Percentiles rank a stretch among this genome's conserved stretches.
These are phyloP conservation scores for Kodamaea nitidulidarum DNA, from an alignment of 805 yeast species.

Conservation along the genomic window DNA sequence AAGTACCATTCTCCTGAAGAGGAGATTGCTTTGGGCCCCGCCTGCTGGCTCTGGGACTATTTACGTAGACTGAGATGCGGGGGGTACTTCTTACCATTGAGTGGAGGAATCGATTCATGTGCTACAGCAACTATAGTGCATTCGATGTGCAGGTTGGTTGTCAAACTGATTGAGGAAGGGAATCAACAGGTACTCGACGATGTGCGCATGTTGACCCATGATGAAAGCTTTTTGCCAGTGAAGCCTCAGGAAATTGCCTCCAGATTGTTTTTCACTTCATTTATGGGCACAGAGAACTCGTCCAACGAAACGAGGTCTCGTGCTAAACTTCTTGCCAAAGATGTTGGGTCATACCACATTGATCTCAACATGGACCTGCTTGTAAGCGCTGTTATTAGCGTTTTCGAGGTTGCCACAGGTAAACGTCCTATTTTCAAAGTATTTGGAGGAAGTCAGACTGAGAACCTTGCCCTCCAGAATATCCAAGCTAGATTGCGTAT, in stretches of 20 bases:
- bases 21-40: conserved; percentile 97
- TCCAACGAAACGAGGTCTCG: conserved; percentile 81
- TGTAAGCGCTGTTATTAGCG: conserved; percentile 65
- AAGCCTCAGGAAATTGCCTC: conserved; percentile 74
- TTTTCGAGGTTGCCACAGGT: conserved; percentile 89
- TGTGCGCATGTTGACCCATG: conserved; percentile 62
- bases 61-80: conserved; percentile 85
- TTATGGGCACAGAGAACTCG: conserved; percentile 95
- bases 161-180: conserved; percentile 54
- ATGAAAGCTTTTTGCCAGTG: conserved; percentile 59
- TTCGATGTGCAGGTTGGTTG: conserved; percentile 89
- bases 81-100: conserved; percentile 88
- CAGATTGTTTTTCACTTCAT: conserved; percentile 80
- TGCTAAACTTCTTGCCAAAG: conserved; percentile 68
- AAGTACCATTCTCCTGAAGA: conserved; percentile 83
- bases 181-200: conserved; percentile 72
- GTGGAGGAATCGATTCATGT: conserved; percentile 98
- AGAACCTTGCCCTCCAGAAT: conserved; percentile 91
- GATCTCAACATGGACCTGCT: conserved; percentile 88
- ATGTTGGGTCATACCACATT: conserved; percentile 84
- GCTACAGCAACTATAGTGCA: conserved; percentile 94
- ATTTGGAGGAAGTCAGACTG: conserved; percentile 89
- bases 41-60: conserved; percentile 99
- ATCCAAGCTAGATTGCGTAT: conserved; percentile 94
- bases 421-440: conserved; percentile 83